Evolutionary conservation across 306 rosid genomes (phyloP).

Genomic region (Lotus japonicus): DNA sequence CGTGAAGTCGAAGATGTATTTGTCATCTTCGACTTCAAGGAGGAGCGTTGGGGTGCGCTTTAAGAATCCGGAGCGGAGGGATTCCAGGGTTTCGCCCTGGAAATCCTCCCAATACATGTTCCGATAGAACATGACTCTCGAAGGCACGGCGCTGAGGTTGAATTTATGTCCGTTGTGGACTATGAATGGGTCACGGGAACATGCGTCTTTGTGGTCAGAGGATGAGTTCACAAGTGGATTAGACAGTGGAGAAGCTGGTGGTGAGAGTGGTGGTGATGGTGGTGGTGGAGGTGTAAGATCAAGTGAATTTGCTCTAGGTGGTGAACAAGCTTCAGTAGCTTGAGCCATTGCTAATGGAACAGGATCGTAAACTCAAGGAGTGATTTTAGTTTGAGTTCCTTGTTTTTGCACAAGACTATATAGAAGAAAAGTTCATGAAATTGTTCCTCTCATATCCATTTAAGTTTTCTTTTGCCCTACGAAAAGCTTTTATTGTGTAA

Average conservation of each 20-base stretch:
- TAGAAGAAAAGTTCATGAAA: too few species aligned
- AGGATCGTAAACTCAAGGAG: too few species aligned
- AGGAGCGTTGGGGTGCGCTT: conserved; percentile 30
- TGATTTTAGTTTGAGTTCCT: background rate
- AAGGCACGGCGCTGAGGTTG: conserved; percentile 20
- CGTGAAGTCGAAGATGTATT: conserved; percentile 37
- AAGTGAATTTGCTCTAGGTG: too few species aligned
- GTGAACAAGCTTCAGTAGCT: background rate
- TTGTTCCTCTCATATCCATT: too few species aligned
- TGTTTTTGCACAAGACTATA: too few species aligned
- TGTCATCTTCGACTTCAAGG: conserved; percentile 30
- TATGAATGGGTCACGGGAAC: conserved; percentile 3
- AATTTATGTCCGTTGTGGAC: conserved; percentile 31
- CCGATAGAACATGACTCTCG: conserved; percentile 47
- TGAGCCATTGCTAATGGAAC: background rate
- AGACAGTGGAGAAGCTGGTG: background rate
- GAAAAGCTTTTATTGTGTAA: too few species aligned
- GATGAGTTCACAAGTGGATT: background rate
- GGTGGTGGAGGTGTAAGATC: background rate
- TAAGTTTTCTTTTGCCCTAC: too few species aligned
- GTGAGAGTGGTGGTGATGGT: background rate
- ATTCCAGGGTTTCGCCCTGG: conserved; percentile 16
- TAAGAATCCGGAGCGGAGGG: conserved; percentile 27
- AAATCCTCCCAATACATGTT: conserved; percentile 43
- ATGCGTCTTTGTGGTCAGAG: background rate